Base-by-base conservation (phyloP, 768 basidiomycete species). In the Myochromella boudieri region DNA sequence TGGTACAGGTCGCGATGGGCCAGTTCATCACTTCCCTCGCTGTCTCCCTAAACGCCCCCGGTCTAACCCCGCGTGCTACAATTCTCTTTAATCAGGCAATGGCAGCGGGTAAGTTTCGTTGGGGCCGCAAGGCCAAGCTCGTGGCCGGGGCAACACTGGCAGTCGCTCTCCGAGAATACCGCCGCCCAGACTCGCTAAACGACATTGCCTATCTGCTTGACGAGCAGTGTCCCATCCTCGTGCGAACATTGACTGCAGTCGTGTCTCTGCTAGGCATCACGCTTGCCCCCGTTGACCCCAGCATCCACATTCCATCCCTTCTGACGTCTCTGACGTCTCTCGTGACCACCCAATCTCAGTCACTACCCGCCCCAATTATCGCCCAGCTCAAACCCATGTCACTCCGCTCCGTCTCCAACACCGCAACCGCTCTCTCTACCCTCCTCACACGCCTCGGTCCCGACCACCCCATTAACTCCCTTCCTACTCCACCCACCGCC, bases 51-150 rank as follows among this genome's bases (percentile, higher is more conserved):
- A 76, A 76, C 56, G 75, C 72, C 49, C 64, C 82, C 55, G 83
- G 82, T 60, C 68, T 82, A 57, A 72, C 82, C 51, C 72, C 78
- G 54, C 86, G 89, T 53, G 84, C 85, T 10, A 76, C 75, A 48
- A 72, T 72, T 45, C 65, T 92, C 21, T 91, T 91, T 66, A 77
- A 78, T 65, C 81, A 84, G 54, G 79, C 80, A 20, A 87, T 83
- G 78, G 50, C 65, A 18, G 70, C 70, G 25, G 78, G 77, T 11
- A 62, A 69, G 8, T 84, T 80, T 59, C 78, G 78, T 28, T 93
- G 89, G 89, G 90, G 91, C 28, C 74, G 80, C 42, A 82, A 76
- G 52, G 83, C 89, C 17, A 88, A 78, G 62, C 68, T 80, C 34
- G 72, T 80, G 10, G 84, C 85, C 0, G 91, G 81, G 10, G 86